Base-by-base conservation (phyloP, 1,284 basidiomycete genomes). In the Phellopilus nigrolimitatus region DNA sequence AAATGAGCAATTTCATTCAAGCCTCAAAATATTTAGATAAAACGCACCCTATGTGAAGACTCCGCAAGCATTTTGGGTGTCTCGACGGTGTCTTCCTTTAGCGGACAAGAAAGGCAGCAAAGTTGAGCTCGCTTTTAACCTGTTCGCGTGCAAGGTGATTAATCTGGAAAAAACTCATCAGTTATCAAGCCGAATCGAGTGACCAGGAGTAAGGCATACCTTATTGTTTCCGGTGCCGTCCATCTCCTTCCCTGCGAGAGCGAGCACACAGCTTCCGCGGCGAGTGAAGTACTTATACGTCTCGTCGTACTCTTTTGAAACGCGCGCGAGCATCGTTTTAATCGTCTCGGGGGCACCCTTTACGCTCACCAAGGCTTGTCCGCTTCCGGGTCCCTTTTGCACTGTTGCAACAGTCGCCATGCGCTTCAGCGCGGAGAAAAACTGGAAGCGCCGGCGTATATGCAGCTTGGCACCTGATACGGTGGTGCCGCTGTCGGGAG, bases 291-390 rank as follows among this genome's bases (percentile, higher is more conserved):
- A 90, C 64, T 97, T 94, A 71, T 88, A 97, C 1, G 91, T 94
- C 55, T 91, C 86, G 60, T 97, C 93, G 61, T 97, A 97, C 51
- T 79, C 73, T 1, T 73, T 71, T 0, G 95, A 95, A 1, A 95
- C 78, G 3, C 63, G 56, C 13, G 70, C 71, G 48, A 95, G 79
- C 92, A 97, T 97, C 9, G 66, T 68, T 67, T 88, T 93, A 64
- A 97, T 88, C 2, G 92, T 95, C 69, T 97, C 94, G 0, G 95
- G 94, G 0, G 95, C 94, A 53, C 94, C 95, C 70, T 97, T 97
- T 52, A 95, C 92, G 1, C 91, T 79, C 2, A 77, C 76, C 6
- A 88, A 57, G 3, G 75, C 71, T 53, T 72, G 75, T 10, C 83
- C 81, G 4, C 71, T 75, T 22, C 70, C 68, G 4, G 66, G 62